Percentiles rank a stretch among this genome's conserved stretches.
Evolutionary conservation across 2,329 filamentous ascomycete species (phyloP).

Genomic region (Nectriaceae sp.): DNA sequence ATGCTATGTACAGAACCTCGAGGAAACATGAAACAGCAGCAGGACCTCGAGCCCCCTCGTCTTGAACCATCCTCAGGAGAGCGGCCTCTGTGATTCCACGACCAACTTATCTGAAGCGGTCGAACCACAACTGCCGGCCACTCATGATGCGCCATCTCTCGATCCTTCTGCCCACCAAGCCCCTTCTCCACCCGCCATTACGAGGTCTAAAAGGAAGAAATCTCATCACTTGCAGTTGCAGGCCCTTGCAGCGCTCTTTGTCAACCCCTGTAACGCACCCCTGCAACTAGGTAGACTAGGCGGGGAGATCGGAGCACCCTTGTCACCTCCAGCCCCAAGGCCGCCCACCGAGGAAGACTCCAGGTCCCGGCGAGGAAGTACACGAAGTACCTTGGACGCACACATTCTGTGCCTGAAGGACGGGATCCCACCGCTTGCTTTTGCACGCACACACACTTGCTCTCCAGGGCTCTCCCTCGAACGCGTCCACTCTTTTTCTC

Average conservation of each 20-base stretch:
- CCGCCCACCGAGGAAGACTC: not conserved
- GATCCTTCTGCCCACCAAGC: conserved; percentile 1
- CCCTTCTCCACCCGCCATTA: not conserved
- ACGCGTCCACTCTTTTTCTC: not conserved
- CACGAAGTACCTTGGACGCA: not conserved
- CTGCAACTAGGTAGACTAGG: not conserved
- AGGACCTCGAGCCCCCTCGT: not conserved
- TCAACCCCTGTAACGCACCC: not conserved
- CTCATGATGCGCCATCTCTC: conserved; percentile 1
- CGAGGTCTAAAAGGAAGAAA: not conserved
- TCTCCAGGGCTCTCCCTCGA: not conserved
- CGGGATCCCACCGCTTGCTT: conserved; percentile 22
- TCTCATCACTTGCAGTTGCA: not conserved
- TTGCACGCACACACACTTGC: conserved; percentile 7
- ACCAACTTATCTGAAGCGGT: conserved; percentile 11
- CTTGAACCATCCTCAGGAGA: too few relatives aligned
- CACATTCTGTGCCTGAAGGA: conserved; percentile 8
- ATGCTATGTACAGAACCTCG: not conserved
- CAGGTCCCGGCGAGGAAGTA: not conserved
- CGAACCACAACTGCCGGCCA: conserved; percentile 4
- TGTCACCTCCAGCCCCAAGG: not conserved
- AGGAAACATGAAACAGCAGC: not conserved
- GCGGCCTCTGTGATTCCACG: too few relatives aligned
- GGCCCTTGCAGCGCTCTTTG: not conserved
- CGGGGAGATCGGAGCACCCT: not conserved